Base-by-base conservation (phyloP, 768 basidiomycete genomes). In the Erythrobasidium yunnanense region DNA sequence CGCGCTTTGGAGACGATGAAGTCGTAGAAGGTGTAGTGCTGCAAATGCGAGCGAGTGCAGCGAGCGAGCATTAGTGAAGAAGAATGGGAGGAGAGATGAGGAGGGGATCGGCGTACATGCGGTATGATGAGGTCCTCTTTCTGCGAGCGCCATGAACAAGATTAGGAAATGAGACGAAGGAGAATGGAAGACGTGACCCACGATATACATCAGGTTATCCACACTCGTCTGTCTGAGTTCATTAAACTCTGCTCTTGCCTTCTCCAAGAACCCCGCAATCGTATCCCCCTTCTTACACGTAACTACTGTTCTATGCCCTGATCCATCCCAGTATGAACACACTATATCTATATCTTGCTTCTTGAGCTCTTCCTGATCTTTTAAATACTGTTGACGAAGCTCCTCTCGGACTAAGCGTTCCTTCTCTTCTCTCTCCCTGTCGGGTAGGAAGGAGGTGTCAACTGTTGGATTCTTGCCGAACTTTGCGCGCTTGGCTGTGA, bases 141-240 rank as follows among this genome's bases (percentile, higher is more conserved):
- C 35, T 67, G 46, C 29, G 49, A 50, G 60, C 56, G n/a, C n/a
- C n/a, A 22, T 25, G 25, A 51, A 51, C 11, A 15, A 13, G 11
- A 25, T 51, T 8, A 23, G 49, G 11, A 8, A 51, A 51, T 29
- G 15, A 51, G 34, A 2, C 13, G 55, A 11, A 46, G 17, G 51
- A 34, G 8, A 30, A 4, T 23, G 55, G 35, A 38, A 50, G 81
- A 62, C 66, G 87, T 88, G 2, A 29, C 66, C 57, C 83, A 96
- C 96, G 77, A 99, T 83, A 78, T 97, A 99, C 92, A 97, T 97
- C 35, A 99, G 77, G 75, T 97, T 99, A 77, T 99, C 95, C 20
- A 88, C 90, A 60, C 84, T 87, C 52, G 91, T 84, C 7, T 86
- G 86, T 58, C 92, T 79, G 38, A 99, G 81, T 77, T 97, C 92